Base-by-base conservation (phyloP, 352 stramenopile genomes). In the Pythium aristosporum region DNA sequence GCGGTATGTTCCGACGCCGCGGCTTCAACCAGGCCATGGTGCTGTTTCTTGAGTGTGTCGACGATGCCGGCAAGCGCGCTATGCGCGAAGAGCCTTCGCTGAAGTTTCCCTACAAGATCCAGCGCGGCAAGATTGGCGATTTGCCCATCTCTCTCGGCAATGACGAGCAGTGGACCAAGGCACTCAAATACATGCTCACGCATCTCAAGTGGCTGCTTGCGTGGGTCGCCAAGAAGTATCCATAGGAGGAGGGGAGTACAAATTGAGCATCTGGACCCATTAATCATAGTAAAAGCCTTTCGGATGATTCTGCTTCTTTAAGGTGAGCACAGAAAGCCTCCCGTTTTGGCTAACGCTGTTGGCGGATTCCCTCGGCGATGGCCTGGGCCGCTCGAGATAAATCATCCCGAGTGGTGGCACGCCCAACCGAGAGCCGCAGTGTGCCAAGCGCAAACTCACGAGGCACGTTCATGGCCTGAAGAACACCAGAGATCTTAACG, bases 401-500 rank as follows among this genome's bases (percentile, higher is more conserved):
- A 53, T 99, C 94, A 61, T 94, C 74, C 32, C 80, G 61, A 1
- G 84, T 97, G 13, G 94, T 98, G 60, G 87, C 75, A 23, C 92
- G 82, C 13, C 96, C 97, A 18, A 99, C 87, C 20, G 91, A 98
- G 30, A 99, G 78, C 20, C 97, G 80, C 43, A 99, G 66, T 11
- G 97, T 99, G 43, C 97, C 96, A 13, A 91, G 74, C 6, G 92
- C 96, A 67, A 88, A 98, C 53, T 94, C 80, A 0, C 72, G 62
- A 8, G 85, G 82, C 6, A 99, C 86, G 57, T 90, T 65, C 89
- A 99, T 99, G 28, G 96, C 96, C 48, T 82, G 62, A 12, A 99
- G 85, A 28, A 99, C 91, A 53, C 92, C 73, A 23, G 91, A 98
- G 32, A 97, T 80, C 48, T 77, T 80, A 52, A 79, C 74, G n/a